Conservation (phyloP, 2,329 filamentous ascomycete species). For the Alternaria postmessia region DNA sequence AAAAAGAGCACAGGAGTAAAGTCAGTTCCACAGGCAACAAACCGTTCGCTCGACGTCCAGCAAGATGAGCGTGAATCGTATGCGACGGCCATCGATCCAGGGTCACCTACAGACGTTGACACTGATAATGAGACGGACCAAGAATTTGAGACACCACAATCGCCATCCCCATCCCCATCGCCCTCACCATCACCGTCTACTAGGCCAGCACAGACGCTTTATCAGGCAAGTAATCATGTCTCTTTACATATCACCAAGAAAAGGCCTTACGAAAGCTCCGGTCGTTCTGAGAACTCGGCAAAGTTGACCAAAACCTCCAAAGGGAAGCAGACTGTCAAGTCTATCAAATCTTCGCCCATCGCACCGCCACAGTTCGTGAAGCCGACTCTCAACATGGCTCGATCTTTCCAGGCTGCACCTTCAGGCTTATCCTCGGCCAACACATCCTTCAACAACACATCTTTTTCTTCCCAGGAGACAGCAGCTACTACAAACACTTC, state of each 20-base stretch:
- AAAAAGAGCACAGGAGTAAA: conserved; percentile 5
- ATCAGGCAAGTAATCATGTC: conserved; percentile 38
- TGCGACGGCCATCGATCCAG: conserved; percentile 29
- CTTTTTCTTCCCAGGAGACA: conserved; percentile 36
- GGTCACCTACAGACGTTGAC: conserved; percentile 44
- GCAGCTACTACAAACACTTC: conserved; percentile 32
- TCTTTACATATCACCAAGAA: conserved; percentile 30
- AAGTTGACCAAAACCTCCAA: conserved; percentile 40
- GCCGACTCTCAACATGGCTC: conserved; percentile 30
- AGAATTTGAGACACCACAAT: conserved; percentile 28
- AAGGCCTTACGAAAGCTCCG: conserved; percentile 29
- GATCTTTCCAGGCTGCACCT: conserved; percentile 26
- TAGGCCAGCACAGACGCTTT: conserved; percentile 27
- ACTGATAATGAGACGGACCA: conserved; percentile 27
- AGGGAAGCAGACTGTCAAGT: conserved; percentile 32
- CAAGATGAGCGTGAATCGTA: conserved; percentile 18
- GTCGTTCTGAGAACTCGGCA: conserved; percentile 28
- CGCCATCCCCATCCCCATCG: conserved; percentile 15
- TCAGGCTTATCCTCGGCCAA: conserved; percentile 26
- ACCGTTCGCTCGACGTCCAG: neutral
- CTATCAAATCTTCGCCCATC: neutral
- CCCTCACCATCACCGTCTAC: conserved; percentile 35
- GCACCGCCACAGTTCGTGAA: conserved; percentile 29
- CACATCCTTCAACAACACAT: conserved; percentile 34
- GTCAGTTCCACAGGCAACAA: neutral